Base-by-base conservation (phyloP, 2,329 filamentous ascomycete species). In the Diaporthe sp. region DNA sequence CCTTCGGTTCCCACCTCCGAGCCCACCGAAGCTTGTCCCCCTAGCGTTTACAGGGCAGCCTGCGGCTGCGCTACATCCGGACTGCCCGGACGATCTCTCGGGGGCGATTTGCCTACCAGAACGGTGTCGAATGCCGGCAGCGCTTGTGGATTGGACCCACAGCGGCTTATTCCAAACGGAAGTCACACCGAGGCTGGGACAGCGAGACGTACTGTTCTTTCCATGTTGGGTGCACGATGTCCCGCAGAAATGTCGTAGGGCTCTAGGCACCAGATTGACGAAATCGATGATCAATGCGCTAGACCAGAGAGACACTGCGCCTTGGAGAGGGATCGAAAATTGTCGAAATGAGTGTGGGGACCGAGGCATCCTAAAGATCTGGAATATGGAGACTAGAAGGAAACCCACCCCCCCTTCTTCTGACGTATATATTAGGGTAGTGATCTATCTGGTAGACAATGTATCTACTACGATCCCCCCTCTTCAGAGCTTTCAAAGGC, bases 91-190 rank as follows among this genome's bases (percentile, higher is more conserved):
- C n/a, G 34, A 53, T 68, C 49, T 25, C 49, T 34, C 31, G 65
- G 34, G 22, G 65, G 17, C 49, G 65, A 55, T 39, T 55, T 55
- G 49, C 31, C 65, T 55, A 42, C 49, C 49, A 70, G 34, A 55
- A 42, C 34, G 22, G 65, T 53, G 34, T 49, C n/a, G 22, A 28
- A 37, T 31, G 17, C 57, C 71, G 31, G 44, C n/a, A n/a, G 8
- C 42, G 42, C n/a, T 49, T 60, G 28, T 61, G 70, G n/a, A 51
- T 4, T 17, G n/a, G 39, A 51, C 70, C 42, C 25, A 62, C 44
- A 62, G 31, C 44, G n/a, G 17, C 15, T 15, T 42, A 28, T 39
- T 62, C 9, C 34, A 51, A 62, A 61, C 6, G 44, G 44, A 22
- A 53, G 12, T 42, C 37, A 19, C 1, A 25, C 71, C 57, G 44